Evolutionary conservation across 2,329 filamentous ascomycete species (phyloP), one percentile per base, ranked within the genome.

Genomic region (Arthrobotrys megalospora): DNA sequence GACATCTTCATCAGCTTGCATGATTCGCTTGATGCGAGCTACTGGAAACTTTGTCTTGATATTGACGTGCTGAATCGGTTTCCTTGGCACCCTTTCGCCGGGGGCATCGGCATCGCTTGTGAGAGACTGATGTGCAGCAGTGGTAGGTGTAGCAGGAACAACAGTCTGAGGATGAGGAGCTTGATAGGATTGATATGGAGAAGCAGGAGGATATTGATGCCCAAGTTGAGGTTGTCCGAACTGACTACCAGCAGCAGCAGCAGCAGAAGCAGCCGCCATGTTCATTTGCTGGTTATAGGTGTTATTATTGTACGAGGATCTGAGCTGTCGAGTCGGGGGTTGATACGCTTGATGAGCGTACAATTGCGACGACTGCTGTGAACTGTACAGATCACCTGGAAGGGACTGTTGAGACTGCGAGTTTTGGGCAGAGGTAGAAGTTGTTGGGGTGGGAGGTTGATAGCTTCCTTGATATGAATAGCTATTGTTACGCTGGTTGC

Each of bases 1-100:
- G 0, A 99, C 94, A 84, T 99, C 96, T 83, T 99, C 96, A 83
- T 99, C 96, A 10, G 95, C 95, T 85, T 99, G 96, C 96, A 99
- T 98, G 82, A 99, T 98, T 64, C 96, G 91, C 88, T 99, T 99
- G 87, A 99, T 99, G 79, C 96, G 89, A 12, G 96, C 96, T 36
- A 97, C 97, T 0, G 96, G 96, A 83, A 99, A 99, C 83, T 97
- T 97, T 38, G 95, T 98, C 85, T 90, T 93, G 82, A 99, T 93
- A 50, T 93, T 85, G 85, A 97, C 85, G 41, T 79, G 69, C 11
- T 69, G 69, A 11, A 79, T 63, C 11, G 69, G 64, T 32, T 72
- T 78, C 36, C 34, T 41, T 1, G 70, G 36, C 10, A 55, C 45
- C 28, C 19, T 60, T 24, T 70, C 32, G 21, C 32, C 6, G 21